A percentile compares a stretch with the other conserved stretches of the same genome.
phyloP scores from a whole-genome alignment of 768 basidiomycete species.

The Lepiota venenata region DNA sequence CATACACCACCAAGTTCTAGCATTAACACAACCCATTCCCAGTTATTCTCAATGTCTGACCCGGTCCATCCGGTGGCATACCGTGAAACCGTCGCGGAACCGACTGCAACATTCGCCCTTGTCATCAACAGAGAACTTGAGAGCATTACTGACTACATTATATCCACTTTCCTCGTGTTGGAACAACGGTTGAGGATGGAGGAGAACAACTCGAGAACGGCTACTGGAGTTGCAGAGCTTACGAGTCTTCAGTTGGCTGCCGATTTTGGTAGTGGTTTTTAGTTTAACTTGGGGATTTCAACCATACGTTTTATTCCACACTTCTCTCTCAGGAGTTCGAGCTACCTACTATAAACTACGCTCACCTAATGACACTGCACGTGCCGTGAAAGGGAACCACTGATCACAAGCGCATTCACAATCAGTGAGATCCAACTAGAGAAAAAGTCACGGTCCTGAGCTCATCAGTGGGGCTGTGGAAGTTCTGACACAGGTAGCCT shows the following conservation, averaged over 20 bases:
- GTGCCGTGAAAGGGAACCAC: too few relatives aligned
- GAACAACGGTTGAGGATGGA: constrained; percentile 15
- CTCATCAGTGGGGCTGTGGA: too few relatives aligned
- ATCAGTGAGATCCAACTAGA: too few relatives aligned
- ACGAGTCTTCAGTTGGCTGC: background rate
- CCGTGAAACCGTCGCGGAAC: constrained; percentile 1
- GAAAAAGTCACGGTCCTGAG: too few relatives aligned
- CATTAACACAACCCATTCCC: background rate
- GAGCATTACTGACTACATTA: constrained; percentile 16
- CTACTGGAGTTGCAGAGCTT: background rate
- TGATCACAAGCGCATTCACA: too few relatives aligned
- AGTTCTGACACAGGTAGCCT: too few relatives aligned
- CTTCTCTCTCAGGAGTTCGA: too few relatives aligned
- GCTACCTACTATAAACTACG: too few relatives aligned
- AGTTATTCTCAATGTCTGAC: constrained; percentile 17
- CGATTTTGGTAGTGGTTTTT: background rate
- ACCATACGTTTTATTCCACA: too few relatives aligned
- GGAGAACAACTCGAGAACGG: constrained; percentile 12
- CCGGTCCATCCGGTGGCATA: constrained; percentile 15
- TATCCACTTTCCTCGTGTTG: constrained; percentile 19
- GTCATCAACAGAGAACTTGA: constrained; percentile 13
- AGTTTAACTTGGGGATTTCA: too few relatives aligned
- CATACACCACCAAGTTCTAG: background rate
- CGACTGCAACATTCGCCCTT: constrained; percentile 10
- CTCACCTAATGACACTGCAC: too few relatives aligned